Evolutionary conservation across 345 rosid genomes (phyloP).

Genomic region (Syzygium grande): DNA sequence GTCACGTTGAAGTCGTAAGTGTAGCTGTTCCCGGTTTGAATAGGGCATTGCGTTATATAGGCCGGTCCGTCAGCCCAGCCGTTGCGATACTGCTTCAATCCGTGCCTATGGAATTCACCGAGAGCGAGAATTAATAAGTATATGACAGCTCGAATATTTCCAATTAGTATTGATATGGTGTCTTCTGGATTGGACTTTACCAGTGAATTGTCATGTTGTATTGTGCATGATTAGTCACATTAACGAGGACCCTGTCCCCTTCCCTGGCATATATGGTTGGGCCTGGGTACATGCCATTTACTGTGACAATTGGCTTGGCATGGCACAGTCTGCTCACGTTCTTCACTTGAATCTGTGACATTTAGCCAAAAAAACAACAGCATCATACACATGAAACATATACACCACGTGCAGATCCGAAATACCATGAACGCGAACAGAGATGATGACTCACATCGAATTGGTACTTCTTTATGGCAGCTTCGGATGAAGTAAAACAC

Average conservation of each 20-base stretch:
- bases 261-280: conserved; percentile 49
- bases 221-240: conserved; percentile 47
- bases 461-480: conserved; percentile 34
- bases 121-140: not conserved
- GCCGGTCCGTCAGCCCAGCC: conserved; percentile 77
- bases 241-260: conserved; percentile 48
- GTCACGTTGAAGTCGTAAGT: conserved; percentile 46
- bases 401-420: not conserved
- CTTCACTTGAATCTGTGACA: conserved; percentile 43
- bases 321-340: conserved; percentile 55
- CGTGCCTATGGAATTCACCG: conserved; percentile 30
- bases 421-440: not conserved
- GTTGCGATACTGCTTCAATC: conserved; percentile 56
- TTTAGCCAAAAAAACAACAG: not conserved
- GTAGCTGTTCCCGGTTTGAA: conserved; percentile 43
- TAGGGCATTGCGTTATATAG: conserved; percentile 59
- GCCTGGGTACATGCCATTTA: conserved; percentile 56
- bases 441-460: conserved; percentile 22
- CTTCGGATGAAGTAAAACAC: conserved; percentile 17
- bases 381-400: not conserved
- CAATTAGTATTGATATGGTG: not conserved
- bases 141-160: no score
- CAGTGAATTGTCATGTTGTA: conserved; percentile 60
- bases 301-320: conserved; percentile 55
- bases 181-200: conserved; percentile 3